phyloP scores from a whole-genome alignment of 768 basidiomycete species.

The Lyophyllum shimeji region DNA sequence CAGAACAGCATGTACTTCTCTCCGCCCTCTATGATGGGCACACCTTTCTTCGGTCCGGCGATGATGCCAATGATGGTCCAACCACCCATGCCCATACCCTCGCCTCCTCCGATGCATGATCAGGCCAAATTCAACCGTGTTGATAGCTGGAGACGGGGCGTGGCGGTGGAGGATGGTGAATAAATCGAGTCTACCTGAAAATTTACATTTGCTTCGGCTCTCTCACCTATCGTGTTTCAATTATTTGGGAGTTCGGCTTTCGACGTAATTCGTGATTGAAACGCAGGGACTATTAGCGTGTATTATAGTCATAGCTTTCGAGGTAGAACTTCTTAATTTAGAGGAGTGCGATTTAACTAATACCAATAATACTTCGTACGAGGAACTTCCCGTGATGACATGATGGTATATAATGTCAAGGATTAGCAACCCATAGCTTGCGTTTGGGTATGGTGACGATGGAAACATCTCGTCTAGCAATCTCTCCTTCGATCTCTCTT shows the following conservation, averaged over 20 bases:
- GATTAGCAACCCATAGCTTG: slow-evolving; percentile 73
- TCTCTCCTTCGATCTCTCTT: slow-evolving; percentile 77
- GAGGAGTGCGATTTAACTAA: slow-evolving; percentile 10
- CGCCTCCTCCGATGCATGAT: slow-evolving; percentile 66
- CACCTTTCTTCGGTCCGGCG: slow-evolving; percentile 66
- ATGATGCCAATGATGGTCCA: slow-evolving; percentile 47
- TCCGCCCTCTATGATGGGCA: slow-evolving; percentile 62
- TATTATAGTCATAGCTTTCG: slow-evolving; percentile 4
- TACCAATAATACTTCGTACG: slow-evolving; percentile 15
- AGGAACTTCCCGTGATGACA: background rate
- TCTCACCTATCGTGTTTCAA: too few species aligned
- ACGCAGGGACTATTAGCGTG: background rate
- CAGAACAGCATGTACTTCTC: slow-evolving; percentile 76
- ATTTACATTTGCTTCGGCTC: too few species aligned
- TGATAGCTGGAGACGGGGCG: slow-evolving; percentile 80
- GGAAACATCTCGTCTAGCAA: slow-evolving; percentile 80
- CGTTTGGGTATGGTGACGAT: slow-evolving; percentile 78
- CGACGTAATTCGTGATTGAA: background rate
- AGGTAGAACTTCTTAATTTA: slow-evolving; percentile 4
- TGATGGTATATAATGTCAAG: slow-evolving; percentile 22
- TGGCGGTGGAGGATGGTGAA: slow-evolving; percentile 67
- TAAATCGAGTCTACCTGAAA: too few species aligned
- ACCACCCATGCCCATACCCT: slow-evolving; percentile 47
- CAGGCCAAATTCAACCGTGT: slow-evolving; percentile 67
- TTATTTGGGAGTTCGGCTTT: background rate